These are phyloP conservation scores for Globisporangium barbulae DNA, from an alignment of 352 stramenopile genomes.

Conservation along the genomic window DNA sequence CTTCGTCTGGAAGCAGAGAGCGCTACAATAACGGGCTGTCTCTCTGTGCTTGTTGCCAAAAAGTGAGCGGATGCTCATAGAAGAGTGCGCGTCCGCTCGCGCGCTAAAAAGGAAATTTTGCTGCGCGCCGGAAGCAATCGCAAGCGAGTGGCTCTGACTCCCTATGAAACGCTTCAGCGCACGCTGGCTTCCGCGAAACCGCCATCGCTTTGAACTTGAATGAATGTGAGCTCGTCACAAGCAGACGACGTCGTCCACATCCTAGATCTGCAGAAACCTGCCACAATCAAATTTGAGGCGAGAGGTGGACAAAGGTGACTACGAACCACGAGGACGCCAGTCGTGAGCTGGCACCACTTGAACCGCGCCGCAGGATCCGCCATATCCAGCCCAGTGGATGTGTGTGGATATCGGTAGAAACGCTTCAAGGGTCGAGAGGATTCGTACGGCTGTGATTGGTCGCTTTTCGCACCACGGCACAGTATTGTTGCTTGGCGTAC, in stretches of 20 bases:
- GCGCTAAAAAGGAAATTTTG: background rate
- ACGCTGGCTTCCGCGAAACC: slow-evolving; percentile 3
- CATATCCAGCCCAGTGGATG: no score
- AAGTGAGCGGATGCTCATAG: background rate
- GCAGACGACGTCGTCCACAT: background rate
- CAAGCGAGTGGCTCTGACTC: background rate
- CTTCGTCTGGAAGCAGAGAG: background rate
- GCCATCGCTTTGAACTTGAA: background rate
- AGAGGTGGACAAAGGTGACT: background rate
- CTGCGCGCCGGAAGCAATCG: background rate
- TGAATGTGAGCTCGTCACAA: background rate
- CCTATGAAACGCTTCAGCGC: background rate
- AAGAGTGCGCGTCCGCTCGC: background rate
- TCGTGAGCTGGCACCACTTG: background rate
- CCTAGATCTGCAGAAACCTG: background rate
- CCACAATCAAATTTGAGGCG: background rate
- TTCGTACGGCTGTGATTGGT: no score
- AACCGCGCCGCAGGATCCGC: no score
- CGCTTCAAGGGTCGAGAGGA: no score
- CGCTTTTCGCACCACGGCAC: no score
- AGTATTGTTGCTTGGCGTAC: no score
- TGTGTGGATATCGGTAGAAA: no score
- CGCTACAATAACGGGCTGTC: background rate
- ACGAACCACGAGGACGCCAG: background rate
- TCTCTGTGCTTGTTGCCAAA: background rate